Conservation (phyloP, 148 eudicot genomes). For the Chenopodium quinoa region DNA sequence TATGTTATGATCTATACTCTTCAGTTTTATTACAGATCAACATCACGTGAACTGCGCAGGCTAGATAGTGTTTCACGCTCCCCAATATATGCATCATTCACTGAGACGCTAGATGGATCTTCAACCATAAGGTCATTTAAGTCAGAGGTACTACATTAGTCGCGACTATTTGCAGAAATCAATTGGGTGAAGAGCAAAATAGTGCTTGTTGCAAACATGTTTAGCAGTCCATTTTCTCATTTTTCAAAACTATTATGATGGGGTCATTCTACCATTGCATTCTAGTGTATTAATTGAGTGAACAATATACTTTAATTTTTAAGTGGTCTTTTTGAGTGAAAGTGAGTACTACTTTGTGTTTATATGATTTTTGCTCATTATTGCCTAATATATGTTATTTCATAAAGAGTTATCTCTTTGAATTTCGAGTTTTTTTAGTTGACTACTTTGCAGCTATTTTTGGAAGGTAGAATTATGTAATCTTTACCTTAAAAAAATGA, state of each 20-base stretch:
- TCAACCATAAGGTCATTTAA: constrained; percentile 89
- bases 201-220: neutral
- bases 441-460: neutral
- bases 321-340: neutral
- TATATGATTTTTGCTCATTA: neutral
- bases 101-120: constrained; percentile 88
- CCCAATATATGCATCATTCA: constrained; percentile 91
- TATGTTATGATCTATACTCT: constrained; percentile 27
- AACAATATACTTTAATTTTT: neutral
- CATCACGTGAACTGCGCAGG: constrained; percentile 93
- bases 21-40: constrained; percentile 95
- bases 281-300: neutral
- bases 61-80: constrained; percentile 98
- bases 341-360: neutral
- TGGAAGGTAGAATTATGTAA: too few species aligned
- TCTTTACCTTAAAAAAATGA: too few species aligned
- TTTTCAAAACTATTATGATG: neutral
- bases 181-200: neutral
- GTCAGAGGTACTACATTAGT: constrained; percentile 46
- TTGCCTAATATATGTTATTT: neutral
- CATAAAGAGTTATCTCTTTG: neutral
- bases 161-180: neutral
- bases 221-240: neutral
- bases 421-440: neutral
- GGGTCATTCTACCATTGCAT: neutral